Evolutionary conservation across 1,139 yeast genomes (phyloP).

Genomic region (Debaryomycetaceae sp.): DNA sequence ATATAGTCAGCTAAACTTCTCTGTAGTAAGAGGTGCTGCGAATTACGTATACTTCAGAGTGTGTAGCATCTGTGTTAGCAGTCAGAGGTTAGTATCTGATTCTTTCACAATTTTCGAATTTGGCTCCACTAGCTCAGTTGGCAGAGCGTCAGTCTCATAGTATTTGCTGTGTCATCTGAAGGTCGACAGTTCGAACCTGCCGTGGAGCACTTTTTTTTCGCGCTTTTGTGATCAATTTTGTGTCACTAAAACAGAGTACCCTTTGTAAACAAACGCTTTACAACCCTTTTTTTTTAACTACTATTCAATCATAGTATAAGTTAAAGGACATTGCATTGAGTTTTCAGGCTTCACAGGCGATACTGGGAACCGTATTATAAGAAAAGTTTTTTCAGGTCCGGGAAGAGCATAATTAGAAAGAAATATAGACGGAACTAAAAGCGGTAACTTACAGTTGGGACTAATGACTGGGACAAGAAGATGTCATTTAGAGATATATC

Average conservation of each 20-base stretch:
- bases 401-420: background rate
- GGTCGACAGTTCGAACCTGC: constrained; percentile 58
- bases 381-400: background rate
- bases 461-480: constrained; percentile 1
- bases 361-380: background rate
- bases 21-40: too few species aligned
- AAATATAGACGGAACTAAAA: background rate
- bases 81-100: too few species aligned
- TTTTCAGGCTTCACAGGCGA: background rate
- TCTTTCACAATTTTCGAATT: constrained; percentile 1
- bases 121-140: constrained; percentile 49
- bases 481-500: constrained; percentile 15
- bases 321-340: background rate
- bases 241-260: background rate
- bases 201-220: constrained; percentile 40
- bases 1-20: too few species aligned
- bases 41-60: too few species aligned
- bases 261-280: constrained; percentile 10
- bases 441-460: background rate
- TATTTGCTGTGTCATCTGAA: constrained; percentile 39
- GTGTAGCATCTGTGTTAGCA: too few species aligned
- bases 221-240: background rate
- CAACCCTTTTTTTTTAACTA: background rate
- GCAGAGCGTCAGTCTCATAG: constrained; percentile 47
- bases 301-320: background rate